A percentile compares a stretch with the other conserved stretches of the same genome.
phyloP scores from a whole-genome alignment of 2,329 filamentous ascomycete genomes.

The Epichloe scottii region DNA sequence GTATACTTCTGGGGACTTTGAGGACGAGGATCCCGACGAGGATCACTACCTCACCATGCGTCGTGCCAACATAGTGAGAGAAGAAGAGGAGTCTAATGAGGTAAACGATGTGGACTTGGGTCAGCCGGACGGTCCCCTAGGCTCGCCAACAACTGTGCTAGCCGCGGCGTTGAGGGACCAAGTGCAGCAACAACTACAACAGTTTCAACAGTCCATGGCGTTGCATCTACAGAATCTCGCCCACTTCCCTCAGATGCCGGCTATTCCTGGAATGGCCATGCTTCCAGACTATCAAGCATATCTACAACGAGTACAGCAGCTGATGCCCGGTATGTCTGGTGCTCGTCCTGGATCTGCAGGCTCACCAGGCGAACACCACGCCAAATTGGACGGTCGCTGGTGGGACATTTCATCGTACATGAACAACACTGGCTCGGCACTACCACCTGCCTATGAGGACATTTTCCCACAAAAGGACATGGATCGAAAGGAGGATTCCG shows the following conservation, averaged over 20 bases:
- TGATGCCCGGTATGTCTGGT: conserved; percentile 53
- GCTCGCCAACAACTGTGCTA: conserved; percentile 47
- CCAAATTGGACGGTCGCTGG: conserved; percentile 45
- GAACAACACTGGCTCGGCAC: conserved; percentile 29
- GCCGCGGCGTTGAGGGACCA: conserved; percentile 64
- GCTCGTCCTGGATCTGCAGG: conserved; percentile 39
- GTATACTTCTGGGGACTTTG: conserved; percentile 32
- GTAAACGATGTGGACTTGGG: conserved; percentile 27
- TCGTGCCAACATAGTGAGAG: conserved; percentile 16
- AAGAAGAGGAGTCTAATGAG: conserved; percentile 21
- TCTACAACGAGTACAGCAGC: conserved; percentile 52
- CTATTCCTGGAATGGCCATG: conserved; percentile 44
- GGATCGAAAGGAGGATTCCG: conserved; percentile 46
- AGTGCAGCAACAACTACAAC: conserved; percentile 59
- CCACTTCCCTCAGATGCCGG: conserved; percentile 40
- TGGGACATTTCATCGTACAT: conserved; percentile 53
- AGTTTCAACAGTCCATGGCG: conserved; percentile 60
- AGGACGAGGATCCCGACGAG: conserved; percentile 28
- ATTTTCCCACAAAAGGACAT: conserved; percentile 50
- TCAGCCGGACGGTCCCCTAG: conserved; percentile 20
- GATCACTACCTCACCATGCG: conserved; percentile 24
- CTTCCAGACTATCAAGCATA: conserved; percentile 63
- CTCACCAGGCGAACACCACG: conserved; percentile 26
- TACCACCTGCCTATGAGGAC: conserved; percentile 68
- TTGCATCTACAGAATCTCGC: conserved; percentile 49